A percentile compares a stretch with the other conserved stretches of the same genome.
phyloP scores from a whole-genome alignment of 345 rosid species.

The Tarenaya hassleriana region DNA sequence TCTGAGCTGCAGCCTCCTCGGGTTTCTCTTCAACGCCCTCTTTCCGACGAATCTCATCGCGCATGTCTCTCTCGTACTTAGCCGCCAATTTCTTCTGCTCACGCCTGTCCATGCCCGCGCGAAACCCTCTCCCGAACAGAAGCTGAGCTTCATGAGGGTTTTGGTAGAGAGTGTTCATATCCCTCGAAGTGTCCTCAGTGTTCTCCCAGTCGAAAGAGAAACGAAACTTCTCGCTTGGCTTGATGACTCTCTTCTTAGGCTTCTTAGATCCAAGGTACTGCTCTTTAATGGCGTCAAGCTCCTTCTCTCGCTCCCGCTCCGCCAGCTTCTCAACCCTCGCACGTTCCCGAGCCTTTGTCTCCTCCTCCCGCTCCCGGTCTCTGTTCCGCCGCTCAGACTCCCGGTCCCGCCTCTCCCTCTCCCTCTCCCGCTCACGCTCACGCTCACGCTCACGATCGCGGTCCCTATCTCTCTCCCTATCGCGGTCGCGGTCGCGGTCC shows the following conservation, averaged over 20 bases:
- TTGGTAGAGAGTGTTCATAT: constrained; percentile 74
- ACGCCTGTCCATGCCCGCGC: constrained; percentile 91
- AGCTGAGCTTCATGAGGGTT: constrained; percentile 97
- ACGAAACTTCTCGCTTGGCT: constrained; percentile 88
- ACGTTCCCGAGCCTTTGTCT: constrained; percentile 49
- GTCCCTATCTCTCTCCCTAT: constrained; percentile 24
- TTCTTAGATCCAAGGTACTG: constrained; percentile 90
- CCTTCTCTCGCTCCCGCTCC: constrained; percentile 78
- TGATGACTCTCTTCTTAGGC: constrained; percentile 88
- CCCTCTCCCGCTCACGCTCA: constrained; percentile 34
- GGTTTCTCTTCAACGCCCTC: constrained; percentile 84
- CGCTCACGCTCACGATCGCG: constrained; percentile 33
- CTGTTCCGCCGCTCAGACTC: constrained; percentile 36
- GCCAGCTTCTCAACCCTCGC: constrained; percentile 64
- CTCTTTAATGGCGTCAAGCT: constrained; percentile 74
- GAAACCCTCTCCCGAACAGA: constrained; percentile 83
- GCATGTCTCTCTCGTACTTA: constrained; percentile 81
- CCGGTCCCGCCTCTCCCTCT: constrained; percentile 41
- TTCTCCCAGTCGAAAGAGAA: constrained; percentile 96
- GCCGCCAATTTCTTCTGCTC: constrained; percentile 96
- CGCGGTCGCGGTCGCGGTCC: constrained; percentile 11
- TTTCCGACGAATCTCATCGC: constrained; percentile 74
- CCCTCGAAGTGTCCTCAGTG: constrained; percentile 86
- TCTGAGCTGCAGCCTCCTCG: constrained; percentile 79
- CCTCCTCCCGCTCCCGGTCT: constrained; percentile 72